Percentiles rank a stretch among this genome's conserved stretches.
These are phyloP conservation scores for Clarireedia homoeocarpa DNA, from an alignment of 2,329 filamentous ascomycete genomes.

Conservation along the genomic window DNA sequence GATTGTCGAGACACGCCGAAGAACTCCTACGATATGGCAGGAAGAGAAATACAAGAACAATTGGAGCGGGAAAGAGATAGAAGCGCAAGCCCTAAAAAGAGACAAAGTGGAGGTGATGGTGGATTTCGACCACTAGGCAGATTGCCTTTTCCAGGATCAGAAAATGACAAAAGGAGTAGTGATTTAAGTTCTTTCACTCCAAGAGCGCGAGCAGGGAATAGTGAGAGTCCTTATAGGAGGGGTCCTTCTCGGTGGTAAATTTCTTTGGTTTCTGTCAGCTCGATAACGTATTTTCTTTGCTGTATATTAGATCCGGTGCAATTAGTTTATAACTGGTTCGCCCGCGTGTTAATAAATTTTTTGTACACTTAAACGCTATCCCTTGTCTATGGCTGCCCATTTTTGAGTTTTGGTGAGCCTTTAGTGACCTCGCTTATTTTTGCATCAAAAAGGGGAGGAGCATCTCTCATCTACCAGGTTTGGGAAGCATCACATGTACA, in stretches of 20 bases:
- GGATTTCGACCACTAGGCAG: slow-evolving; percentile 5
- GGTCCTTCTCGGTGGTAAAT: slow-evolving; percentile 22
- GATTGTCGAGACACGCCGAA: slow-evolving; percentile 40
- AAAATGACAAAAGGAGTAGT: slow-evolving; percentile 19
- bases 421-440: too few relatives aligned
- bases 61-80: slow-evolving; percentile 24
- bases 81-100: slow-evolving; percentile 24
- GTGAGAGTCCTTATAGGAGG: slow-evolving; percentile 22
- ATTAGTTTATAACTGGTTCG: too few relatives aligned
- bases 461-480: too few relatives aligned
- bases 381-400: too few relatives aligned
- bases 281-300: background rate
- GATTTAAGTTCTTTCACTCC: slow-evolving; percentile 13
- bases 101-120: slow-evolving; percentile 15
- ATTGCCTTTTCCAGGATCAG: slow-evolving; percentile 12
- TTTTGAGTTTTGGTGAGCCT: too few relatives aligned
- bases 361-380: too few relatives aligned
- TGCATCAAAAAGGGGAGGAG: too few relatives aligned
- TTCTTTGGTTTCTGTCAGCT: background rate
- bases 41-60: slow-evolving; percentile 22
- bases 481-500: too few relatives aligned
- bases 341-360: too few relatives aligned
- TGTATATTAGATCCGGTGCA: too few relatives aligned
- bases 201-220: slow-evolving; percentile 12
- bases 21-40: slow-evolving; percentile 54